Conservation (phyloP, 768 basidiomycete species). For the Suillus fuscotomentosus region DNA sequence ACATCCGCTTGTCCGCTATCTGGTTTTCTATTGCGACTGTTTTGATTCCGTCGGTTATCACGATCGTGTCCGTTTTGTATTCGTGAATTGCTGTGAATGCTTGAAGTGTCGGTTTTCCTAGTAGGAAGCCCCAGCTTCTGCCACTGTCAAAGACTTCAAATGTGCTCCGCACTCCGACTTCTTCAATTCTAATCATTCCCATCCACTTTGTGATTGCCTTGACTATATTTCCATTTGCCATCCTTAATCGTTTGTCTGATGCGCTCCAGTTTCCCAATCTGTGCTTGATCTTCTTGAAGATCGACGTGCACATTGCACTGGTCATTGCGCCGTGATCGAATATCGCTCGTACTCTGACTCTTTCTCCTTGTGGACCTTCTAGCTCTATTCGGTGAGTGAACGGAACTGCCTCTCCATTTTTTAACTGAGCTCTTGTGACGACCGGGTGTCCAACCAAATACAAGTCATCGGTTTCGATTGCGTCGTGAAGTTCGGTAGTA, state of each 20-base stretch:
- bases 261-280: slow-evolving; percentile 7
- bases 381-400: neutral
- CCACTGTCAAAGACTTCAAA: slow-evolving; percentile 21
- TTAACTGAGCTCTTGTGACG: neutral
- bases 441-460: neutral
- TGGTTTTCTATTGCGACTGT: neutral
- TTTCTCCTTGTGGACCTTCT: slow-evolving; percentile 17
- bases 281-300: slow-evolving; percentile 8
- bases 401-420: neutral
- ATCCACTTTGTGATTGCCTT: slow-evolving; percentile 11
- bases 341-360: slow-evolving; percentile 10
- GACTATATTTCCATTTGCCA: slow-evolving; percentile 29
- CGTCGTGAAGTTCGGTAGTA: too few relatives aligned
- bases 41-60: rapidly evolving
- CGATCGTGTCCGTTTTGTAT: slow-evolving; percentile 14
- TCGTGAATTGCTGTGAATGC: slow-evolving; percentile 23
- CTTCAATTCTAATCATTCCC: neutral
- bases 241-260: slow-evolving; percentile 22
- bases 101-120: slow-evolving; percentile 29
- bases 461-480: too few relatives aligned
- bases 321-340: slow-evolving; percentile 34
- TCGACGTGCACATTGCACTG: slow-evolving; percentile 21
- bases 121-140: slow-evolving; percentile 26
- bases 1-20: neutral
- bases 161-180: too few relatives aligned